Evolutionary conservation across 768 basidiomycete genomes (phyloP).

Genomic region (Lactifluus echinatus): DNA sequence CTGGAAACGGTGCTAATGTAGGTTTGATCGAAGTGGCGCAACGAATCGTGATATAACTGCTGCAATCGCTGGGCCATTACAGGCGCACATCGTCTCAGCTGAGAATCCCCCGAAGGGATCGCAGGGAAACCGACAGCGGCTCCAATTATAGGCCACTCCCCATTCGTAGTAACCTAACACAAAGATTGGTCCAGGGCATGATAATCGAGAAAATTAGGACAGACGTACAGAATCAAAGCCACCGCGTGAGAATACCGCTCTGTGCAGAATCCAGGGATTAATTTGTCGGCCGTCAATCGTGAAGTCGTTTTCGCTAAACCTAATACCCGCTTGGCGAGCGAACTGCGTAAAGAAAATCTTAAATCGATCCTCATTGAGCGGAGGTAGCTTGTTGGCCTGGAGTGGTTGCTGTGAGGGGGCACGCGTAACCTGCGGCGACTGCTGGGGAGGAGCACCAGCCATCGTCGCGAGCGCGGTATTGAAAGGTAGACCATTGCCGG

Average conservation of each 20-base stretch:
- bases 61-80: not conserved
- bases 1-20: not conserved
- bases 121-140: constrained; percentile 4
- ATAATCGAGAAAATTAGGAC: not conserved
- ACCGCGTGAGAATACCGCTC: not conserved
- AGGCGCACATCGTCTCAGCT: constrained; percentile 3
- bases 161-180: constrained; percentile 2
- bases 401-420: not conserved
- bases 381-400: not conserved
- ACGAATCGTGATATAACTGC: not conserved
- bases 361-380: constrained; percentile 6
- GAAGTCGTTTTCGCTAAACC: constrained; percentile 4
- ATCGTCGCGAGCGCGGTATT: not conserved
- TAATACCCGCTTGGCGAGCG: not conserved
- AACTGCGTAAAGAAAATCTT: not conserved
- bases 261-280: constrained; percentile 8
- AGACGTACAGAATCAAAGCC: constrained; percentile 8
- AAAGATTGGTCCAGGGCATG: not conserved
- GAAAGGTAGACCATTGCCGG: not conserved
- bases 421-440: not conserved
- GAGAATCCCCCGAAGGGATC: not conserved
- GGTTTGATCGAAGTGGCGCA: constrained; percentile 9
- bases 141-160: constrained; percentile 11
- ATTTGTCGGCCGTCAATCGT: not conserved
- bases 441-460: not conserved